phyloP scores from a whole-genome alignment of 2,329 filamentous ascomycete species.

The Penicillium sumatraense region DNA sequence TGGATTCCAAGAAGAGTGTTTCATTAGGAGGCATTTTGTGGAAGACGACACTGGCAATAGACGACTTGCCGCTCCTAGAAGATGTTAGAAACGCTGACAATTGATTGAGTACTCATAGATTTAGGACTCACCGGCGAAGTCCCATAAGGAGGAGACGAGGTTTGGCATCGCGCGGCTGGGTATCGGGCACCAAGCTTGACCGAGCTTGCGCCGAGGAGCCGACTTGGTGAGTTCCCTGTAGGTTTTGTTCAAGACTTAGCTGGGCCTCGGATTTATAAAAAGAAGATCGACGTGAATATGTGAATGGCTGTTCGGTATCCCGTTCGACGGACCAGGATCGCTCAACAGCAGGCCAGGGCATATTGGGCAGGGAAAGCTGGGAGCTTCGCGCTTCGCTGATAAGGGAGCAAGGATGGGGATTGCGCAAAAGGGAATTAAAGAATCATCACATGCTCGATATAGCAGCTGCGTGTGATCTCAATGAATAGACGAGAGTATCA shows the following conservation, averaged over 20 bases:
- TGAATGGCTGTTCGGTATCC: not conserved
- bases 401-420: not conserved
- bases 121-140: slow-evolving; percentile 73
- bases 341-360: slow-evolving; percentile 22
- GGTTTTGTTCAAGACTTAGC: slow-evolving; percentile 40
- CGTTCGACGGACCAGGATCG: slow-evolving; percentile 16
- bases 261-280: slow-evolving; percentile 33
- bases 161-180: slow-evolving; percentile 65
- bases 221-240: slow-evolving; percentile 38
- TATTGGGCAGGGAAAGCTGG: slow-evolving; percentile 3
- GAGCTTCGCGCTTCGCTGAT: not conserved
- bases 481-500: not conserved
- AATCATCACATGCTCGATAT: slow-evolving; percentile 1
- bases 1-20: slow-evolving; percentile 94
- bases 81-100: slow-evolving; percentile 18
- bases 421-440: not conserved
- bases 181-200: slow-evolving; percentile 32
- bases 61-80: slow-evolving; percentile 91
- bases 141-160: slow-evolving; percentile 93
- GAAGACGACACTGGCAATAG: slow-evolving; percentile 98
- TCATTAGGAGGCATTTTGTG: slow-evolving; percentile 96
- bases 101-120: not conserved
- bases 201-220: slow-evolving; percentile 32
- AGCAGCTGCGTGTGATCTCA: not conserved
- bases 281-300: not conserved